These are phyloP conservation scores for Gymnopilus junonius DNA, from an alignment of 768 basidiomycete species.

Conservation along the genomic window DNA sequence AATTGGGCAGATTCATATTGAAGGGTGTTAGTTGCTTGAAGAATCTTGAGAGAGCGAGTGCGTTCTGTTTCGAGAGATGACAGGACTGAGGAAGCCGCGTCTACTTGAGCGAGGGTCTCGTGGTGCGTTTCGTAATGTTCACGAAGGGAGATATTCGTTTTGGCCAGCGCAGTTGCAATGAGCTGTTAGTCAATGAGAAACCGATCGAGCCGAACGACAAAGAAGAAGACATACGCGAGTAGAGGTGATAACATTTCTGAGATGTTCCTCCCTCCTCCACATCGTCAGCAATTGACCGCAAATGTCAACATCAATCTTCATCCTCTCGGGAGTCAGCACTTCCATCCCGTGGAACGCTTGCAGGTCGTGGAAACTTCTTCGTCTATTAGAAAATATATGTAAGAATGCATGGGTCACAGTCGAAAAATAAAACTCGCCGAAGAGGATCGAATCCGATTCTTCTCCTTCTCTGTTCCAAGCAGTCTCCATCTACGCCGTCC, in stretches of 20 bases:
- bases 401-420: neutral
- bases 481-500: conserved; percentile 20
- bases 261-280: conserved; percentile 67
- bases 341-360: conserved; percentile 49
- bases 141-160: conserved; percentile 59
- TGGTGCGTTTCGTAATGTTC: conserved; percentile 61
- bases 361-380: conserved; percentile 72
- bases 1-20: conserved; percentile 77
- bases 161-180: conserved; percentile 55
- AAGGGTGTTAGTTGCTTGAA: conserved; percentile 67
- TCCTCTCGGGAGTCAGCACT: conserved; percentile 60
- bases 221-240: conserved; percentile 50
- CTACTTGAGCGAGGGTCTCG: conserved; percentile 50
- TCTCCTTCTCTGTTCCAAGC: conserved; percentile 16
- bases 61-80: conserved; percentile 55
- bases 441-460: conserved; percentile 25
- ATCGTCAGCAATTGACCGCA: conserved; percentile 76
- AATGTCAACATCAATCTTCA: conserved; percentile 81
- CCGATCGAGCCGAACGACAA: neutral
- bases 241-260: conserved; percentile 64
- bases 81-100: conserved; percentile 49
- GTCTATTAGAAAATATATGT: conserved; percentile 31
- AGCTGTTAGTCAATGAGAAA: conserved; percentile 34
- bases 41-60: conserved; percentile 53
- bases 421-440: conserved; percentile 31